Evolutionary conservation across 139 green algal species (phyloP).

Genomic region (Chlorella sp.): DNA sequence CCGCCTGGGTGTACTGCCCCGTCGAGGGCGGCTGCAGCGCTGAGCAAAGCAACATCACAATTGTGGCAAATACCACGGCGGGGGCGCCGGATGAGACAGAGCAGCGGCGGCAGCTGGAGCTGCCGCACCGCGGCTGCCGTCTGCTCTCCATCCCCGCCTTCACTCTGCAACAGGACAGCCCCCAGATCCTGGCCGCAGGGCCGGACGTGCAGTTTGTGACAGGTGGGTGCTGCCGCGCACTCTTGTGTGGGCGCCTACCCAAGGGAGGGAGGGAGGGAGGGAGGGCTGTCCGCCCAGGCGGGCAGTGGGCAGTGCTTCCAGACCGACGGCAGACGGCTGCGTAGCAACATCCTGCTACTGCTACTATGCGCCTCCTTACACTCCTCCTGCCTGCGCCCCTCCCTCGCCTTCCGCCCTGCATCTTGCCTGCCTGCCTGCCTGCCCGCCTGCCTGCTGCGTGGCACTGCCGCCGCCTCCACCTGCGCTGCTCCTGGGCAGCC

Average conservation of each 20-base stretch:
- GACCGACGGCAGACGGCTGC: too few relatives aligned
- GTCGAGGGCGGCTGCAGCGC: neutral
- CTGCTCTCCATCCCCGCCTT: constrained; percentile 37
- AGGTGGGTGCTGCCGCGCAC: neutral
- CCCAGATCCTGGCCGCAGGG: neutral
- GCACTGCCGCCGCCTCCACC: neutral
- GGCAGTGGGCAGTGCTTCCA: too few relatives aligned
- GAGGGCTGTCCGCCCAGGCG: too few relatives aligned
- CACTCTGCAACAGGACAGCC: constrained; percentile 20
- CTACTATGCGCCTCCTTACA: too few relatives aligned
- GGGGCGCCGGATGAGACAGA: neutral
- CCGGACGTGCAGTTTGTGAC: constrained; percentile 30
- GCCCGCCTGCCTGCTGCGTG: too few relatives aligned
- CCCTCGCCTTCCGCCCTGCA: too few relatives aligned
- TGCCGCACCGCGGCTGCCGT: constrained; percentile 41
- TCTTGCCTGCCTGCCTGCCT: too few relatives aligned
- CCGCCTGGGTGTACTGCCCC: constrained; percentile 31
- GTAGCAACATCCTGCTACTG: too few relatives aligned
- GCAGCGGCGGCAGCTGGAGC: neutral
- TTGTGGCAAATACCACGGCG: neutral
- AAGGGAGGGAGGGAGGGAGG: too few relatives aligned
- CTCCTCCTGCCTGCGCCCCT: too few relatives aligned
- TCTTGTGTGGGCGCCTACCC: neutral
- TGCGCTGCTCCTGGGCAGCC: neutral
- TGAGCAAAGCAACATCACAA: neutral